Conservation (phyloP, 208 protist species). For the Leishmania arabica region DNA sequence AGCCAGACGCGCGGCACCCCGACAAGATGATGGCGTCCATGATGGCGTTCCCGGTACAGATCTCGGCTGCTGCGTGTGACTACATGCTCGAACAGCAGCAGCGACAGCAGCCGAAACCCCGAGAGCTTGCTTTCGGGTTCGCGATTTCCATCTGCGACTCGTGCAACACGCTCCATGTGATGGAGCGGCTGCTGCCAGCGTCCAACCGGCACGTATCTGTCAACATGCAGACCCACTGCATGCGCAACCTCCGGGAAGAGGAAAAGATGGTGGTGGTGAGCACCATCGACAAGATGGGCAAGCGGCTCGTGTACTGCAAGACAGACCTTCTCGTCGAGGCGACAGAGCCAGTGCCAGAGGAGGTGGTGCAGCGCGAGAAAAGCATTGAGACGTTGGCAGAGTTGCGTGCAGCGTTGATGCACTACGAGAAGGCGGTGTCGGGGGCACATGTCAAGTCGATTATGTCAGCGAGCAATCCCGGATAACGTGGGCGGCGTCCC, state of each 20-base stretch:
- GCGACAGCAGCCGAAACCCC: not conserved
- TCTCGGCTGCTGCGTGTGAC: constrained; percentile 51
- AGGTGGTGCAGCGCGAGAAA: constrained; percentile 25
- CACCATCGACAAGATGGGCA: constrained; percentile 72
- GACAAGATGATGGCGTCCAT: constrained; percentile 22
- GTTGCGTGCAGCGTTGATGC: constrained; percentile 37
- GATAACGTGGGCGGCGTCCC: constrained; percentile 1
- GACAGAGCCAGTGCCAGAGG: constrained; percentile 13
- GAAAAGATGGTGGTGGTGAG: constrained; percentile 59
- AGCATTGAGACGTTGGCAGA: constrained; percentile 34
- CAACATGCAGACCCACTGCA: constrained; percentile 46
- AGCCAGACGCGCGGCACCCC: constrained; percentile 25
- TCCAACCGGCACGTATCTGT: constrained; percentile 67
- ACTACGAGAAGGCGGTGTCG: constrained; percentile 45
- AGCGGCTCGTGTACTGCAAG: constrained; percentile 70
- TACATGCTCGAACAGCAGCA: not conserved
- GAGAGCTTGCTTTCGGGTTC: constrained; percentile 43
- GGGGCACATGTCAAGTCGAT: constrained; percentile 74
- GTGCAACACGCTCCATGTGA: constrained; percentile 71
- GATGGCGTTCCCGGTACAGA: constrained; percentile 62
- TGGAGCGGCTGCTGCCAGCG: constrained; percentile 58
- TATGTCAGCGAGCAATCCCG: constrained; percentile 27
- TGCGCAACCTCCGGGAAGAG: constrained; percentile 42
- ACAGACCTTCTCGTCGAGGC: constrained; percentile 40
- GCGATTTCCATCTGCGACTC: constrained; percentile 58